Evolutionary conservation across 768 basidiomycete species (phyloP), one percentile per base, ranked within the genome.

Genomic region (Mycena alexandri): DNA sequence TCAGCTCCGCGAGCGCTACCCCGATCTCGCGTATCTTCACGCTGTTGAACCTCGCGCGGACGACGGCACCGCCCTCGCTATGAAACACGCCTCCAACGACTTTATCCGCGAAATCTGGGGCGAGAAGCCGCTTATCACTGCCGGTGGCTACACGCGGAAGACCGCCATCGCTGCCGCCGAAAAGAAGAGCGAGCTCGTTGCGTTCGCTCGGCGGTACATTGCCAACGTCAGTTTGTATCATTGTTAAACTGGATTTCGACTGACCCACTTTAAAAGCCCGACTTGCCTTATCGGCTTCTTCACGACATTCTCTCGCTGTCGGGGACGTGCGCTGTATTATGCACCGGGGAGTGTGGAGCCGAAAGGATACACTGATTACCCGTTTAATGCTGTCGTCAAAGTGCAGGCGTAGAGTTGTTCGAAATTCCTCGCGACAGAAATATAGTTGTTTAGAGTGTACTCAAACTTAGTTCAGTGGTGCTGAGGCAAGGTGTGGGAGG

Each of bases 1-100:
- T 16, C 56, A 81, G 56, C 67, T 88, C 48, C 72, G 73, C 11
- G 61, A 70, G 41, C 77, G 76, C 24, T 75, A 76, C 53, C 81
- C 82, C 14, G 69, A 77, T 12, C 72, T 87, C 22, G 83, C 85
- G 6, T 87, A 85, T 75, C 65, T 87, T 3, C 84, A 86, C 65
- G 72, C 81, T 38, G 71, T 79, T 38, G 82, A 86, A 70, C 76
- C 83, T 2, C 75, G 73, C n/a, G 62, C 62, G 4, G 63, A 71
- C 55, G 19, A 44, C 46, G 56, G 50, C 11, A 61, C 42, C 50
- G 19, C 41, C 52, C 24, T 22, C 10, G 22, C 16, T 13, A 43
- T 42, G 47, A 44, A 51, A 5, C 71, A 42, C 0, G 64, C 72
- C 47, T 75, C 69, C 1, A 83, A 81, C 50, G 79, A 79, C 54